These are phyloP conservation scores for Iris pallida DNA, from an alignment of 116 monocot species.

Conservation along the genomic window DNA sequence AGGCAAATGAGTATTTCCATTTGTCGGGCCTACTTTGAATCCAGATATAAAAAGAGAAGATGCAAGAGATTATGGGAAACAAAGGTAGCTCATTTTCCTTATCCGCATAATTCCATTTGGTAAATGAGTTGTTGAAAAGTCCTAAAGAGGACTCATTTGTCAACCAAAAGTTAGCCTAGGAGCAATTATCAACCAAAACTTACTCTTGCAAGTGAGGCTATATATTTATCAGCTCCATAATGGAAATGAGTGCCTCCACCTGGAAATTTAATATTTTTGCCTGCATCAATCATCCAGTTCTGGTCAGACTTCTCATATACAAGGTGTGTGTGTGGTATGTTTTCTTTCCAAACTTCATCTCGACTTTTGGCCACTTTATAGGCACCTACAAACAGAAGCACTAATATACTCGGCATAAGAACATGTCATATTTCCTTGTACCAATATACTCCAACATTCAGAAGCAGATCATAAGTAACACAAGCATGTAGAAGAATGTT, in stretches of 20 bases:
- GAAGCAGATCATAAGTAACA: too few species aligned
- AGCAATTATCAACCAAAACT: not conserved
- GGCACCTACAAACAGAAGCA: constrained; percentile 25
- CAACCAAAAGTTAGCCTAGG: too few species aligned
- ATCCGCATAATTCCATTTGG: too few species aligned
- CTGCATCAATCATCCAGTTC: constrained; percentile 50
- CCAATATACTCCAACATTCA: too few species aligned
- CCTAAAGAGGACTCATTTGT: too few species aligned
- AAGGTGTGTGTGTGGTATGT: constrained; percentile 48
- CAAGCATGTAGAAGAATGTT: too few species aligned
- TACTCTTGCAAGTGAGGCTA: constrained; percentile 43
- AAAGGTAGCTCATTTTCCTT: too few species aligned
- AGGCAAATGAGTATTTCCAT: not conserved
- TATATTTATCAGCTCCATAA: constrained; percentile 51
- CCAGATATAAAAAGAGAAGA: too few species aligned
- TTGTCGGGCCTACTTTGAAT: too few species aligned
- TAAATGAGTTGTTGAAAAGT: too few species aligned
- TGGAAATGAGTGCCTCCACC: constrained; percentile 54
- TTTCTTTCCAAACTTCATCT: constrained; percentile 46
- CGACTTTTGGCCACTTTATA: constrained; percentile 51
- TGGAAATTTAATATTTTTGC: constrained; percentile 44
- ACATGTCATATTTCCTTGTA: not conserved
- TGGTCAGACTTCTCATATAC: constrained; percentile 53
- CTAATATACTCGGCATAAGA: not conserved
- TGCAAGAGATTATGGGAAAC: too few species aligned